Base-by-base conservation (phyloP, 192 early-diverging fungal species). In the Dissophora ornata region DNA sequence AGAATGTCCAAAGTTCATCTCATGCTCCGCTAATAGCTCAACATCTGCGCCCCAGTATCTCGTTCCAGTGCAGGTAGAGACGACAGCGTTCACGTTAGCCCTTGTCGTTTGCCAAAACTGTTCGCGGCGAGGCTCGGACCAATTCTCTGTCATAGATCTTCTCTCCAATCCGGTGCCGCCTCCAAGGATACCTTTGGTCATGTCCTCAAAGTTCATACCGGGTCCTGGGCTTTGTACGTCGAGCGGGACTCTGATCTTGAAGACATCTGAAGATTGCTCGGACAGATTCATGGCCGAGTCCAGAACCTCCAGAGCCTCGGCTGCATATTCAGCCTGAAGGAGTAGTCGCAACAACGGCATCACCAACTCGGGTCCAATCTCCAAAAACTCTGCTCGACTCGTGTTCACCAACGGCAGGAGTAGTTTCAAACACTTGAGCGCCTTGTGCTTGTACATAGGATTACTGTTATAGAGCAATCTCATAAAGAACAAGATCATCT, bases 261-360 rank as follows among this genome's bases (percentile, higher is more conserved):
- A 77, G 26, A 67, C 59, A 13, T 77, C 64, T 19, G 73, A 32
- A 0, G 73, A 77, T 24, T 77, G 73, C 30, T 77, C 73, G 6
- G 73, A 67, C 18, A 77, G 49, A 38, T 77, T 77, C 73, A 90
- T 88, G 19, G 83, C 79, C 45, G 86, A 84, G 56, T 95, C 93
- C 51, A 96, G 62, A 4, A 95, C 92, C n/a, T 85, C 75, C 18
- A 93, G 68, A 0, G 93, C 93, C 33, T 90, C 82, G 22, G 86
- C 81, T 4, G 87, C 86, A 62, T 87, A 85, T 4, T 85, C 83
- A 0, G 91, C 85, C 18, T 87, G 83, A 29, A 96, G 69, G 4
- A 77, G 47, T 12, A 94, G 44, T 16, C 80, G 84, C 28, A 96
- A 66, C 22, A 96, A 55, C 2, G 94, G 94, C 38, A 82, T 59